phyloP scores from a whole-genome alignment of 1,139 yeast species.

The Geotrichum reessii region DNA sequence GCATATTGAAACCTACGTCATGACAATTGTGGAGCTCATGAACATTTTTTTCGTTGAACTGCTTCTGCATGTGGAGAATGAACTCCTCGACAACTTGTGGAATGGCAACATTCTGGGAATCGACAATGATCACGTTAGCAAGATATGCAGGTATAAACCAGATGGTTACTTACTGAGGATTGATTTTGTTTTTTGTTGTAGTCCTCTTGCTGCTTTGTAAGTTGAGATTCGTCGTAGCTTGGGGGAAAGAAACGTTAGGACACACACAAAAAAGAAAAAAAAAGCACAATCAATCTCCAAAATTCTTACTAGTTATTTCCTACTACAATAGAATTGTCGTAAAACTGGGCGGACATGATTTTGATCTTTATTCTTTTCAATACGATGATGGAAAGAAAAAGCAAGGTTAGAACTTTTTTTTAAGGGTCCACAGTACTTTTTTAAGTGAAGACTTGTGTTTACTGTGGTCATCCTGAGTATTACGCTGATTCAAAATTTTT shows the following conservation, averaged over 20 bases:
- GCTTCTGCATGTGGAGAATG: conserved; percentile 41
- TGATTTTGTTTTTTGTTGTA: conserved; percentile 28
- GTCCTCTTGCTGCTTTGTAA: conserved; percentile 34
- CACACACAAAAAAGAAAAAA: neutral
- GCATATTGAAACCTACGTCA: conserved; percentile 42
- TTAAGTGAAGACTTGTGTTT: neutral
- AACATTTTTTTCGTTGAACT: conserved; percentile 40
- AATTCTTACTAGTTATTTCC: neutral
- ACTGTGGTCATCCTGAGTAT: neutral
- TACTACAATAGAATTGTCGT: neutral
- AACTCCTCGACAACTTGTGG: conserved; percentile 45
- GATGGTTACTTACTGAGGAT: conserved; percentile 10
- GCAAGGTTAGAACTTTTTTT: neutral
- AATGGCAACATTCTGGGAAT: conserved; percentile 25
- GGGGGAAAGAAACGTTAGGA: neutral
- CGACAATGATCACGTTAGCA: neutral
- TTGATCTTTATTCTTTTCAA: neutral
- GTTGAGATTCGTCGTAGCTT: conserved; percentile 32
- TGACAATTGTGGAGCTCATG: conserved; percentile 43
- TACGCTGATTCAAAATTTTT: neutral
- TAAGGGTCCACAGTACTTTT: neutral
- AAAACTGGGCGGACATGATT: neutral
- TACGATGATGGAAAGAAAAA: neutral
- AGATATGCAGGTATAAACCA: neutral
- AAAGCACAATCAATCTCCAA: neutral